Evolutionary conservation across 768 basidiomycete species (phyloP), one percentile per base, ranked within the genome.

Genomic region (Trametes elegans): DNA sequence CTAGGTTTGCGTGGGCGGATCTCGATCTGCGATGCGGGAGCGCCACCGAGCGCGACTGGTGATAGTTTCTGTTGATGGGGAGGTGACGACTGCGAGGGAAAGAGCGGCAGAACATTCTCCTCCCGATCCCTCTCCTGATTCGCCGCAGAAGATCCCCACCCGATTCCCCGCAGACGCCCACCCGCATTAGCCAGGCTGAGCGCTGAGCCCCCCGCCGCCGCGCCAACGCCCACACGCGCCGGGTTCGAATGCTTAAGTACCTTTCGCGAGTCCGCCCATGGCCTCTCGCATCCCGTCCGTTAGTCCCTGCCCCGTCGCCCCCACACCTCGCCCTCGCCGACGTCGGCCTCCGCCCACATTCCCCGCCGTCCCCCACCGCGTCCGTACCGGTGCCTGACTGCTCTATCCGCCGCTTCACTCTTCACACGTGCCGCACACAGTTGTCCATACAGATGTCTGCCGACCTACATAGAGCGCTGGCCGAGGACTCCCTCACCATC

Each of bases 401-500:
- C 5, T 24, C 9, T 41, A 11, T 11, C 26, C 36, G 19, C 31
- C 36, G 11, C 19, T 24, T 34, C 9, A 10, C 41, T 24, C 26
- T 16, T 31, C 9, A 16, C 5, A n/a, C 13, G 24, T 36, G 29
- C 21, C 42, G 27, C 31, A 44, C 49, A 5, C 38, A 5, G n/a
- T 27, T 19, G 39, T 24, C 16, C 32, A 39, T n/a, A n/a, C n/a
- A n/a, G n/a, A n/a, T 47, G 46, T 26, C 44, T n/a, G 18, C 34
- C 19, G 45, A 34, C 16, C 24, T 27, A 10, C 9, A 13, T 24
- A 24, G 21, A 44, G 19, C 13, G 16, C 14, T 18, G 19, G 14
- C 55, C 19, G n/a, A 43, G n/a, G 34, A 39, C 10, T 26, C 24
- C 31, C 41, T 59, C 42, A 59, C 57, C n/a, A 59, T 59, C 35